Percentiles rank a stretch among this genome's conserved stretches.
Conservation (phyloP, 1,139 yeast species). For the Suhomyces maxii region DNA sequence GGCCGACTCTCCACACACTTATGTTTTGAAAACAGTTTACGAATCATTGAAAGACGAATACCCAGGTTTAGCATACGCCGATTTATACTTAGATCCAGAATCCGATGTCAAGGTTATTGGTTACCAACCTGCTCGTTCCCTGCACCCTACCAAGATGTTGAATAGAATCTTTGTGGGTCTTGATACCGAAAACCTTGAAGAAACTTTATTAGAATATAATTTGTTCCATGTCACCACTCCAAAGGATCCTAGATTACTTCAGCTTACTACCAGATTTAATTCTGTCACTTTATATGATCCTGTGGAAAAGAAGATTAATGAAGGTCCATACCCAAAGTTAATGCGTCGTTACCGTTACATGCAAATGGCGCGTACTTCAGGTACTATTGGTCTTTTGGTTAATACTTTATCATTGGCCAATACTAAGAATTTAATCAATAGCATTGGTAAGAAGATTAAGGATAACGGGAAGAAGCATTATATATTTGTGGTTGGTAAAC, state of each 20-base stretch:
- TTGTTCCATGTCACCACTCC: conserved; percentile 75
- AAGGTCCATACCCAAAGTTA: conserved; percentile 73
- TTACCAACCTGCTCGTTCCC: conserved; percentile 23
- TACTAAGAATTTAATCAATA: conserved; percentile 62
- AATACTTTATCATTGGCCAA: conserved; percentile 82
- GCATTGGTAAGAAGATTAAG: conserved; percentile 59
- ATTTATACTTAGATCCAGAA: conserved; percentile 36
- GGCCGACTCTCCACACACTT: conserved; percentile 67
- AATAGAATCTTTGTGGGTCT: conserved; percentile 29
- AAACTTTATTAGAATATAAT: conserved; percentile 38
- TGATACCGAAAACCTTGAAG: conserved; percentile 15
- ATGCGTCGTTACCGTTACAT: conserved; percentile 82
- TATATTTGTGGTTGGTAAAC: conserved; percentile 94
- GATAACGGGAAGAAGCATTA: conserved; percentile 88
- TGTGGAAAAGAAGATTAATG: conserved; percentile 21
- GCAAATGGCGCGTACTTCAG: conserved; percentile 87
- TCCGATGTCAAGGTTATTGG: conserved; percentile 44
- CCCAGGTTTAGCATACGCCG: conserved; percentile 49
- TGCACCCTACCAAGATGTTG: conserved; percentile 14
- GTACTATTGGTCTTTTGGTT: conserved; percentile 86
- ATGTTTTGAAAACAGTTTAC: conserved; percentile 38
- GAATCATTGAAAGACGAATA: conserved; percentile 35
- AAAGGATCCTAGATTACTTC: conserved; percentile 74
- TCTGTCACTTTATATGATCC: conserved; percentile 54
- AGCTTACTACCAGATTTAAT: conserved; percentile 67